Evolutionary conservation across 352 stramenopile species (phyloP).

Genomic region (Globisporangium polare): DNA sequence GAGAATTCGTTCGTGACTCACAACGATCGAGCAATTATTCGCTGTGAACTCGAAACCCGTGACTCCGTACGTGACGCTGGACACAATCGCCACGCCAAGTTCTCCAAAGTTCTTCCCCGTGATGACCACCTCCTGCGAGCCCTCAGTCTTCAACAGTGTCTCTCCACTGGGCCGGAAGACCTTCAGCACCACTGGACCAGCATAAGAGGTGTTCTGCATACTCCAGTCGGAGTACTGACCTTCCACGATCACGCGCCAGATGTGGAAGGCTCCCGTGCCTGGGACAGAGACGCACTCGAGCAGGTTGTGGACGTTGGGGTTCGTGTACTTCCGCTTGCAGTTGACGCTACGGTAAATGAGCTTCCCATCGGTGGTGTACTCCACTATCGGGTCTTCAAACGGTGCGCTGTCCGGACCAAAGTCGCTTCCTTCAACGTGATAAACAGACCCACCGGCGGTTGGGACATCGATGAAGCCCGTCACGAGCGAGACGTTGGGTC

Average conservation of each 20-base stretch:
- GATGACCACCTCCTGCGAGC: constrained; percentile 47
- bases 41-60: constrained; percentile 42
- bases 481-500: constrained; percentile 31
- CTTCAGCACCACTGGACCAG: constrained; percentile 48
- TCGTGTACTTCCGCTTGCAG: constrained; percentile 51
- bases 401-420: constrained; percentile 45
- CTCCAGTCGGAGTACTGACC: constrained; percentile 28
- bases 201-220: constrained; percentile 44
- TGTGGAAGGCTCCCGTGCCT: constrained; percentile 40
- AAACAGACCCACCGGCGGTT: constrained; percentile 40
- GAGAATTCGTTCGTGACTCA: constrained; percentile 46
- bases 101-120: constrained; percentile 57
- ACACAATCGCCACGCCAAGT: constrained; percentile 26
- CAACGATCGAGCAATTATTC: constrained; percentile 33
- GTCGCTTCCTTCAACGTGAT: constrained; percentile 40
- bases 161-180: constrained; percentile 46
- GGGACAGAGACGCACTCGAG: constrained; percentile 48
- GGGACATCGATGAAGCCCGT: constrained; percentile 42
- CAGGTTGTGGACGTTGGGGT: constrained; percentile 31
- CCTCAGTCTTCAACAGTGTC: constrained; percentile 43
- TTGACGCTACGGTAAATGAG: constrained; percentile 36
- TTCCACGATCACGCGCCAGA: constrained; percentile 42
- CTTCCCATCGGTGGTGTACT: constrained; percentile 38
- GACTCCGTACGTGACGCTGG: constrained; percentile 47
- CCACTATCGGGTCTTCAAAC: constrained; percentile 43